A percentile compares a stretch with the other conserved stretches of the same genome.
These are phyloP conservation scores for Tuber umbilicatum DNA, from an alignment of 495 filamentous ascomycete species.

Conservation along the genomic window DNA sequence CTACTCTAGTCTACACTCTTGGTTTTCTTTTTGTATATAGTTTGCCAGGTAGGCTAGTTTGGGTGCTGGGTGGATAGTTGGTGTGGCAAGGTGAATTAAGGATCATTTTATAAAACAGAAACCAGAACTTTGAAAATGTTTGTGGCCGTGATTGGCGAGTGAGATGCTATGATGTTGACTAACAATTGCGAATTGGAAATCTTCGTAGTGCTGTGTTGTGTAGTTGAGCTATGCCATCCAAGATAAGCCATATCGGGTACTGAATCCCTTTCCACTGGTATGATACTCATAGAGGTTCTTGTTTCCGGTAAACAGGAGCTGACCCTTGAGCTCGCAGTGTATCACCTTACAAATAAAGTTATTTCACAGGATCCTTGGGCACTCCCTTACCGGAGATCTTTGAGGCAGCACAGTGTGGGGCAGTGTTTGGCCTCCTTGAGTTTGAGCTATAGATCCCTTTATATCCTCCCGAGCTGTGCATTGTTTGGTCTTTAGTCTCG, in stretches of 20 bases:
- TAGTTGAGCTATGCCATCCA: not conserved
- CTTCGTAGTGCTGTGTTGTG: not conserved
- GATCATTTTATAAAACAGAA: not conserved
- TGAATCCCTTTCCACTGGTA: not conserved
- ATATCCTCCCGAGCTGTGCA: too few species aligned
- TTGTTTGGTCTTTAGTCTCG: too few species aligned
- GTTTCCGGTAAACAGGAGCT: too few species aligned
- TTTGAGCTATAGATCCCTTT: too few species aligned
- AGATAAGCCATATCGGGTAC: not conserved
- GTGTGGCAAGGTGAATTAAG: not conserved
- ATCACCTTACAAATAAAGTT: too few species aligned
- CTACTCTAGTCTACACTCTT: not conserved
- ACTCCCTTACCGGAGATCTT: too few species aligned
- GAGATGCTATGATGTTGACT: not conserved
- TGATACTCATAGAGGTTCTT: too few species aligned
- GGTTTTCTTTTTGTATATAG: not conserved
- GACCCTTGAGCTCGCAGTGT: too few species aligned
- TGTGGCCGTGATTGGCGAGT: not conserved
- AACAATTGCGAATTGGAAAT: too few species aligned
- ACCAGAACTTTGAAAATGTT: not conserved
- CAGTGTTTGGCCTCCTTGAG: too few species aligned
- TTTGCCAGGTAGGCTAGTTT: not conserved
- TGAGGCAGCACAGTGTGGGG: too few species aligned
- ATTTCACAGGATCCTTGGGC: too few species aligned
- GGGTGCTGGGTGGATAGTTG: not conserved